Evolutionary conservation across 2,329 filamentous ascomycete species (phyloP), one percentile per base, ranked within the genome.

Genomic region (Pseudofabraea citricarpa): DNA sequence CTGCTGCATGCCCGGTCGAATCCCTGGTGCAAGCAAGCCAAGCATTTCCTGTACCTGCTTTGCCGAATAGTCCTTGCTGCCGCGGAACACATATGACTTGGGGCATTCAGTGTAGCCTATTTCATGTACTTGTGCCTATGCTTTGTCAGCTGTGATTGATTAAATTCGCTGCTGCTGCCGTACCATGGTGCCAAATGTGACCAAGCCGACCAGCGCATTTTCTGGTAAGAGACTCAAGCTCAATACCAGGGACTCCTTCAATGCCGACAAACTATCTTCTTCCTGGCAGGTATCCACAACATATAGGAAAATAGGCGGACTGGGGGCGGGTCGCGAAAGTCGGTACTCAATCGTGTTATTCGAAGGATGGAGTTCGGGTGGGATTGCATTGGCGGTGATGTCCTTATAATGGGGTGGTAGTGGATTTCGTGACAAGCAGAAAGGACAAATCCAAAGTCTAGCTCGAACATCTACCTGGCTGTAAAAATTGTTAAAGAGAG

Each of bases 31-130:
- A 37, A 83, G 74, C 43, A 96, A 75, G 21, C 90, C 93, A 40
- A 98, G 83, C 93, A 98, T 98, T 62, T 98, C 93, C 66, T 97
- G 91, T n/a, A 98, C 90, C 64, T 97, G 90, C 71, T 97, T 97
- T 42, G 90, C 87, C n/a, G 83, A 78, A 66, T 98, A 98, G 60
- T 98, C 93, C 73, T 97, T 98, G 74, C 83, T 96, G 29, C 93
- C 93, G 44, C 91, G 82, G 76, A 98, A 98, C 32, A 98, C 93
- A 60, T 96, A 98, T 5, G 91, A 96, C 69, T 97, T 98, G 53
- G 93, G 89, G 67, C 93, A 98, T 68, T 97, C 93, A 43, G 87
- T 90, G 63, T 98, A 98, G 43, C 93, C 93, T 55, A 98, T 88
- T 68, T 98, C 93, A 64, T 98, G 93, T 15, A 98, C 89, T 79